These are phyloP conservation scores for Haplosporangium gracile DNA, from an alignment of 192 early-diverging fungal genomes.

Conservation along the genomic window DNA sequence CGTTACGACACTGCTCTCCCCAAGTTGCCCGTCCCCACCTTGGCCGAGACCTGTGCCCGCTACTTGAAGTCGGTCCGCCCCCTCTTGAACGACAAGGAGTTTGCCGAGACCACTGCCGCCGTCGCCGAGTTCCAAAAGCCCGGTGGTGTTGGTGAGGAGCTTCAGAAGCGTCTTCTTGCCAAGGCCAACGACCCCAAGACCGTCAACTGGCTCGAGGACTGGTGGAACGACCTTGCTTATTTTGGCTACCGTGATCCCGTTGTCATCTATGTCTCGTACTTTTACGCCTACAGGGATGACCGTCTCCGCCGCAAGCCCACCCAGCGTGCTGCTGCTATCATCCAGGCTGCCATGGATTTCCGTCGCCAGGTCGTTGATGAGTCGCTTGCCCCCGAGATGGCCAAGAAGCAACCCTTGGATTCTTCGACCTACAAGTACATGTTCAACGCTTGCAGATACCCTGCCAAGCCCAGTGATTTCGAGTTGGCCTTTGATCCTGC, in stretches of 20 bases:
- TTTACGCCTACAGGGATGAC: conserved; percentile 95
- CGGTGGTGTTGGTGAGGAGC: conserved; percentile 83
- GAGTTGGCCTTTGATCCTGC: conserved; percentile 79
- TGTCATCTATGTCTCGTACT: conserved; percentile 97
- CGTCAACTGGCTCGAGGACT: conserved; percentile 94
- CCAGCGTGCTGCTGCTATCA: conserved; percentile 89
- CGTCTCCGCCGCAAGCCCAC: conserved; percentile 80
- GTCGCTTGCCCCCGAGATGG: conserved; percentile 80
- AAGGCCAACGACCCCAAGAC: conserved; percentile 79
- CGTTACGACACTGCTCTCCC: conserved; percentile 84
- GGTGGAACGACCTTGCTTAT: conserved; percentile 98
- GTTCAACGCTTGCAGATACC: conserved; percentile 97
- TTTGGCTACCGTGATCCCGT: conserved; percentile 96
- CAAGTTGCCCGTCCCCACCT: conserved; percentile 89
- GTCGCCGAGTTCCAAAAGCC: conserved; percentile 86
- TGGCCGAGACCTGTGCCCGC: conserved; percentile 84
- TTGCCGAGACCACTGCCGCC: conserved; percentile 71
- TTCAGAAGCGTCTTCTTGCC: conserved; percentile 88
- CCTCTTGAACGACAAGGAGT: conserved; percentile 77
- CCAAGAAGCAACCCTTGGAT: conserved; percentile 83
- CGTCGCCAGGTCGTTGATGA: conserved; percentile 80
- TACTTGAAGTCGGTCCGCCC: conserved; percentile 88
- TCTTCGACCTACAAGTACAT: conserved; percentile 95
- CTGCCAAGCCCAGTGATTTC: conserved; percentile 86
- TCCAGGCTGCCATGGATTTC: conserved; percentile 92